Conservation (phyloP, 2,329 filamentous ascomycete genomes). For the Pseudogymnoascus sp. region DNA sequence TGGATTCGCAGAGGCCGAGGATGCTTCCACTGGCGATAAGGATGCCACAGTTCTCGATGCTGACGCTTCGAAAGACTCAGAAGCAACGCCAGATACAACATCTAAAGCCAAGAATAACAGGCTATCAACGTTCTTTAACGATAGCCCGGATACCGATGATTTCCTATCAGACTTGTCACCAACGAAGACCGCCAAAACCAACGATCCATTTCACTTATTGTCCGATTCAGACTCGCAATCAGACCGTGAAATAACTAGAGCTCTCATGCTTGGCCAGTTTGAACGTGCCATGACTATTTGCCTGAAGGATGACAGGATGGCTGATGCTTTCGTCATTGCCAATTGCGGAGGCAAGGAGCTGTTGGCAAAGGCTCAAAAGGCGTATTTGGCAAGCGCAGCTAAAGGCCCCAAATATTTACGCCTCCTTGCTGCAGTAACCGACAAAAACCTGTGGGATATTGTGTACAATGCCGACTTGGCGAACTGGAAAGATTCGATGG, state of each 20-base stretch:
- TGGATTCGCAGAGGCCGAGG: slow-evolving; percentile 64
- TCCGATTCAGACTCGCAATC: slow-evolving; percentile 74
- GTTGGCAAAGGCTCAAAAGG: slow-evolving; percentile 85
- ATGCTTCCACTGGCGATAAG: slow-evolving; percentile 44
- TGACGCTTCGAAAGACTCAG: slow-evolving; percentile 38
- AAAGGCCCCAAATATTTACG: slow-evolving; percentile 86
- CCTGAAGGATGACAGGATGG: slow-evolving; percentile 79
- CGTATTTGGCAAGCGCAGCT: slow-evolving; percentile 71
- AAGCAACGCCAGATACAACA: slow-evolving; percentile 41
- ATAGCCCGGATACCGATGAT: slow-evolving; percentile 66
- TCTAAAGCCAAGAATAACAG: slow-evolving; percentile 48
- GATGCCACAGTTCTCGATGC: slow-evolving; percentile 25
- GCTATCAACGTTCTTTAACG: slow-evolving; percentile 72
- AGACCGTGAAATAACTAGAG: slow-evolving; percentile 79
- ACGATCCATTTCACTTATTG: slow-evolving; percentile 88
- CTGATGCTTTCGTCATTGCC: slow-evolving; percentile 95
- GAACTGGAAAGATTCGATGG: slow-evolving; percentile 97
- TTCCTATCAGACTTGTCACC: slow-evolving; percentile 80
- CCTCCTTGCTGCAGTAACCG: slow-evolving; percentile 81
- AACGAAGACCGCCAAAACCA: slow-evolving; percentile 85
- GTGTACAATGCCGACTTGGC: slow-evolving; percentile 90
- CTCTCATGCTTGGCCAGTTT: slow-evolving; percentile 85
- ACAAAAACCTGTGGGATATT: slow-evolving; percentile 96
- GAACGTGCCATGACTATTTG: slow-evolving; percentile 83
- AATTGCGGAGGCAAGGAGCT: slow-evolving; percentile 92